Evolutionary conservation across 2,329 filamentous ascomycete species (phyloP).

Genomic region (Alternaria novae-zelandiae): DNA sequence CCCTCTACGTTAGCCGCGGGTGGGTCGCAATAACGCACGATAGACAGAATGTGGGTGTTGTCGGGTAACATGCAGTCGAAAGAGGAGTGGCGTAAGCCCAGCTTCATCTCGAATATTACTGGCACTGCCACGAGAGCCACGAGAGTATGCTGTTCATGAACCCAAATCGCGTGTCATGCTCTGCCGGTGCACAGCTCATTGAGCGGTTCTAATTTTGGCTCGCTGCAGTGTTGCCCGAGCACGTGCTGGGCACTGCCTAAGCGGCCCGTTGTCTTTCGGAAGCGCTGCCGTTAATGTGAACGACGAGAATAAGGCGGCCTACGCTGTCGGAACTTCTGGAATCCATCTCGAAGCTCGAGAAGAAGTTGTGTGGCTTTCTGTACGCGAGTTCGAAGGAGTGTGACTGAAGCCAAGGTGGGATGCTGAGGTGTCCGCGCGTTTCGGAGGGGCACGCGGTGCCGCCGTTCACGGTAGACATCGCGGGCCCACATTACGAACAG

Average conservation of each 20-base stretch:
- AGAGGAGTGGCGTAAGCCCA: constrained; percentile 26
- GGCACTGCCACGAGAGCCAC: constrained; percentile 32
- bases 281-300: constrained; percentile 23
- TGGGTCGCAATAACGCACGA: constrained; percentile 27
- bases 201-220: constrained; percentile 21
- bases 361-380: not conserved
- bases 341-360: constrained; percentile 18
- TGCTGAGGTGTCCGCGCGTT: constrained; percentile 12
- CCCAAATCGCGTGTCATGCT: constrained; percentile 21
- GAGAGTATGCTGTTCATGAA: constrained; percentile 10
- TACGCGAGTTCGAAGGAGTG: constrained; percentile 6
- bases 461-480: not conserved
- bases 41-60: constrained; percentile 21
- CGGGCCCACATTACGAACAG: constrained; percentile 6
- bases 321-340: constrained; percentile 22
- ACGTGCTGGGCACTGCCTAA: constrained; percentile 18
- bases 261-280: constrained; percentile 20
- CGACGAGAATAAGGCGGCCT: constrained; percentile 17
- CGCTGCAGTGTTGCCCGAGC: constrained; percentile 23
- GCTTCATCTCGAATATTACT: constrained; percentile 29
- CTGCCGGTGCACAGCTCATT: constrained; percentile 17
- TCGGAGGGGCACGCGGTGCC: constrained; percentile 6
- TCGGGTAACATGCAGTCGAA: constrained; percentile 26
- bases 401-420: not conserved
- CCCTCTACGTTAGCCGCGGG: constrained; percentile 23